Evolutionary conservation across 257 asterid genomes (phyloP), one percentile per base, ranked within the genome.

Genomic region (Petunia axillaris): DNA sequence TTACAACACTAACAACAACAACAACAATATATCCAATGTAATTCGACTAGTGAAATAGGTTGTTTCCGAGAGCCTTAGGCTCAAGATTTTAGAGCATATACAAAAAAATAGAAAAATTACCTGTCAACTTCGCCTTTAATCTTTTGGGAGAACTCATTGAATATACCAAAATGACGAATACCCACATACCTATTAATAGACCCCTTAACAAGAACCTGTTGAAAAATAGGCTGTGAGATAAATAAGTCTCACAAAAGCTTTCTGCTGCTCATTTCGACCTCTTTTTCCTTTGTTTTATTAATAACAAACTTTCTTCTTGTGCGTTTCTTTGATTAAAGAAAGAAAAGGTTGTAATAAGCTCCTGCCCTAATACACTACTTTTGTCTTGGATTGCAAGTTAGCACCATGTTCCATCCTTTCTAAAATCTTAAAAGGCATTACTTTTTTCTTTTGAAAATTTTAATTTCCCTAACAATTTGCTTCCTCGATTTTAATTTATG

Each of bases 141-240:
- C 82, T 90, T 91, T 79, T 90, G 82, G 54, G 98, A 92, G 84
- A 94, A 87, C 68, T 94, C 97, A 81, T 87, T 90, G 55, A 94
- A 82, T 48, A 90, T 90, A 70, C 98, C 83, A 86, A 91, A 92
- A 57, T 92, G 88, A 58, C 98, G 97, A 75, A 88, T 84, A 64
- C 80, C 81, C 74, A 79, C 71, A 81, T 83, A 70, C 60, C 86
- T 89, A 85, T 80, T 25, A 25, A 16, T 1, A 1, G 4, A 3
- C 15, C 8, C 6, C 9, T 37, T 36, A 8, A 53, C 63, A 52
- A 68, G 25, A 7, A 89, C 98, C 96, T 84, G 90, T 14, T 63
- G 89, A 83, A 86, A 62, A 67, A 87, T 14, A 37, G 84, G 87
- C 60, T 86, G 91, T 73, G 91, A 86, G 62, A 89, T 76, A 62